Conservation (phyloP, 768 basidiomycete genomes). For the Hortiboletus campestris region DNA sequence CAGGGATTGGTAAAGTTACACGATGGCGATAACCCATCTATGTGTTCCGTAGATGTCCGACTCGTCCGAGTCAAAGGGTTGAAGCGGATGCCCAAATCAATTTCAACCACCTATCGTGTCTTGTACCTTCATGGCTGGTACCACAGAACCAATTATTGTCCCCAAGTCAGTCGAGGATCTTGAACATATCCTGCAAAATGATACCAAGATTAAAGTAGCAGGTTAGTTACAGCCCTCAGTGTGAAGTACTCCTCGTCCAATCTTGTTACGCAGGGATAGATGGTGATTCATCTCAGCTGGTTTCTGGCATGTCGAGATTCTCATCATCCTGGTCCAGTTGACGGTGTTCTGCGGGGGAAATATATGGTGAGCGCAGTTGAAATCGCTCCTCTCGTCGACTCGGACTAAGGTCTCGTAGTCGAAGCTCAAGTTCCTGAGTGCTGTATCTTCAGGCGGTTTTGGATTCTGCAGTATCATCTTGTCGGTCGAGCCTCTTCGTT, state of each 20-base stretch:
- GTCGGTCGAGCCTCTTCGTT: constrained; percentile 41
- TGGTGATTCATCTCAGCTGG: constrained; percentile 43
- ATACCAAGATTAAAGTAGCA: constrained; percentile 91
- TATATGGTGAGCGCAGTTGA: constrained; percentile 59
- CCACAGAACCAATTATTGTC: constrained; percentile 27
- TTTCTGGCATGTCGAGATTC: neutral
- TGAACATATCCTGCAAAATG: constrained; percentile 47
- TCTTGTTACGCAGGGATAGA: constrained; percentile 50
- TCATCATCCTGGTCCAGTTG: constrained; percentile 50
- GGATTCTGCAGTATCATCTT: constrained; percentile 94
- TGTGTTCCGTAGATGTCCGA: neutral
- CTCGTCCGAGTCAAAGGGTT: neutral
- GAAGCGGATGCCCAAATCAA: neutral
- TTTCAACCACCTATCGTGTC: neutral
- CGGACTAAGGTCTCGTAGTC: constrained; percentile 49
- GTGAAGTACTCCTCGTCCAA: neutral
- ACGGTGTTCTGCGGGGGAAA: constrained; percentile 94
- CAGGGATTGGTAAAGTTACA: constrained; percentile 40
- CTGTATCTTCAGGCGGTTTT: constrained; percentile 77
- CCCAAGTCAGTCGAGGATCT: constrained; percentile 62
- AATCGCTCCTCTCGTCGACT: neutral
- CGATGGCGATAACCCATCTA: constrained; percentile 13
- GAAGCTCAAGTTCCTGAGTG: constrained; percentile 86
- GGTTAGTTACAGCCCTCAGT: constrained; percentile 47
- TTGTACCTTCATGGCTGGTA: constrained; percentile 10